phyloP scores from a whole-genome alignment of 225 moss, liverwort and hornwort genomes.

The Physcomitrellopsis africana region DNA sequence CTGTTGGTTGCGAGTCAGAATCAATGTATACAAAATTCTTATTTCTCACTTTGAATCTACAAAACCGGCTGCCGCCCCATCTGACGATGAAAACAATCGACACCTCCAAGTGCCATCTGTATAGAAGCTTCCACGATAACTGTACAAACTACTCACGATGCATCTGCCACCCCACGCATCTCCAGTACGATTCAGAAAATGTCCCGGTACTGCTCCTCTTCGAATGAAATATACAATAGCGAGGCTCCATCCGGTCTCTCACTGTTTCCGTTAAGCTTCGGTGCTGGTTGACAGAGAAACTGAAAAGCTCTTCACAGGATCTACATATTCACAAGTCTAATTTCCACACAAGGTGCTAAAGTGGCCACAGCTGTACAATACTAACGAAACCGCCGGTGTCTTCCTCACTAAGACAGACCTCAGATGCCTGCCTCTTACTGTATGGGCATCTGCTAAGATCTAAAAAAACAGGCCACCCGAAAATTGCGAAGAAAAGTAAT shows the following conservation, averaged over 20 bases:
- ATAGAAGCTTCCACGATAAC: constrained; percentile 53
- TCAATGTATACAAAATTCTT: constrained; percentile 61
- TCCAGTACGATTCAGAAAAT: constrained; percentile 46
- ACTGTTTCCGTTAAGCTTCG: constrained; percentile 24
- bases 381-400: constrained; percentile 46
- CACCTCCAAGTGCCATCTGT: constrained; percentile 63
- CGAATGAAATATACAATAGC: constrained; percentile 49
- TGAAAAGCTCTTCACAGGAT: constrained; percentile 56
- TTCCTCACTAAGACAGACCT: constrained; percentile 28
- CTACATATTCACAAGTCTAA: constrained; percentile 41
- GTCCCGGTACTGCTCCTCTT: constrained; percentile 36
- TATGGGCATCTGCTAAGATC: constrained; percentile 18
- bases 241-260: constrained; percentile 32
- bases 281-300: constrained; percentile 47
- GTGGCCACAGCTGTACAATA: constrained; percentile 47
- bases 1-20: constrained; percentile 37
- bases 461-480: constrained; percentile 48
- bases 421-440: constrained; percentile 29
- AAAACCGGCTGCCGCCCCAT: constrained; percentile 69
- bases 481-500: constrained; percentile 35
- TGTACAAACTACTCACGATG: constrained; percentile 61
- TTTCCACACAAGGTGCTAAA: background rate
- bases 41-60: constrained; percentile 67
- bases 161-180: constrained; percentile 43
- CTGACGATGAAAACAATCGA: constrained; percentile 65